phyloP scores from a whole-genome alignment of 2,329 filamentous ascomycete genomes.

The Aspergillus luchuensis region DNA sequence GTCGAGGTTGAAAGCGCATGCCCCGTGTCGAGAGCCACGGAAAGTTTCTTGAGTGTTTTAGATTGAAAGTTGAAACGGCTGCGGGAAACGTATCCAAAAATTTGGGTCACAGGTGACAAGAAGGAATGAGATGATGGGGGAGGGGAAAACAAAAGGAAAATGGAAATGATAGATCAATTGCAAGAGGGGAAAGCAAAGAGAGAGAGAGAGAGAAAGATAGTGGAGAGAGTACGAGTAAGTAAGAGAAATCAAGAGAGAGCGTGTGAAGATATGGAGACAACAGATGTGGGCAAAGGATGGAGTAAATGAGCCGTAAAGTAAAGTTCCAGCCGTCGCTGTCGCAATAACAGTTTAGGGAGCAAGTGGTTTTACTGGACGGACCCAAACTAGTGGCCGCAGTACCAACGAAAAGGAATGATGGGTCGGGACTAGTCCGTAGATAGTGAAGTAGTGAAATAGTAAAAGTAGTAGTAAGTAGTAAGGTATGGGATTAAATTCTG shows the following conservation, averaged over 20 bases:
- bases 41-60: constrained; percentile 19
- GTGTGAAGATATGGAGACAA: constrained; percentile 2
- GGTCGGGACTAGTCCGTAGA: neutral
- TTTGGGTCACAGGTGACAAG: neutral
- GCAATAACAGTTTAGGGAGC: neutral
- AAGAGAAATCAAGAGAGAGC: neutral
- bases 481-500: constrained; percentile 1
- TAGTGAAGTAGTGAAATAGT: too few species aligned
- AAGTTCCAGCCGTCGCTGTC: constrained; percentile 9
- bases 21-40: constrained; percentile 9
- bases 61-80: constrained; percentile 11
- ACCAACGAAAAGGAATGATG: constrained; percentile 4
- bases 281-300: constrained; percentile 7
- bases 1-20: constrained; percentile 1
- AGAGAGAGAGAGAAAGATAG: constrained; percentile 6
- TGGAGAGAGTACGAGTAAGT: neutral
- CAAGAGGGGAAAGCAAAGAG: constrained; percentile 7
- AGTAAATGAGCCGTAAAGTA: constrained; percentile 13
- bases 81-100: constrained; percentile 6
- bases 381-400: neutral
- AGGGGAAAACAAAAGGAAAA: constrained; percentile 8
- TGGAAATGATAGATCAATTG: constrained; percentile 5
- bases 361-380: neutral
- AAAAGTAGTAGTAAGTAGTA: neutral
- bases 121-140: constrained; percentile 2